phyloP scores from a whole-genome alignment of 495 filamentous ascomycete genomes.

The Penicillium pancosmium region DNA sequence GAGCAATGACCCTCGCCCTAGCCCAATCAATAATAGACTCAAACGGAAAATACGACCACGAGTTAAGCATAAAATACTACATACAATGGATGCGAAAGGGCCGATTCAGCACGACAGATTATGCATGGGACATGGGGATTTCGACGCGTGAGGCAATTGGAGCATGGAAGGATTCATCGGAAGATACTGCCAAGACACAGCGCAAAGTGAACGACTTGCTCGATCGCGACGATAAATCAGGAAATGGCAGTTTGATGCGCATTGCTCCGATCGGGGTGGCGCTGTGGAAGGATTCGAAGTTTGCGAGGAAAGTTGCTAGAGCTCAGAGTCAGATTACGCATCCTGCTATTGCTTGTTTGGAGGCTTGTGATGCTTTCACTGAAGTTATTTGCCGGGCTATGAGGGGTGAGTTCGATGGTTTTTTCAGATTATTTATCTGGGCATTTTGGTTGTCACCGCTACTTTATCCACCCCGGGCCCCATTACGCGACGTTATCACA shows the following conservation, averaged over 20 bases:
- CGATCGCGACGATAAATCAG: constrained; percentile 25
- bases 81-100: constrained; percentile 40
- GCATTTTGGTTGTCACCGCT: constrained; percentile 1
- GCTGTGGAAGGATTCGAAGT: constrained; percentile 23
- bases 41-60: constrained; percentile 29
- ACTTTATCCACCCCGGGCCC: neutral
- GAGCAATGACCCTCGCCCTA: constrained; percentile 50
- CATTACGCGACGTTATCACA: neutral
- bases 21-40: constrained; percentile 42
- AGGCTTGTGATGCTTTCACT: constrained; percentile 48
- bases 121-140: constrained; percentile 45
- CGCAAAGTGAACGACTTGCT: constrained; percentile 13
- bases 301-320: constrained; percentile 31
- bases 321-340: constrained; percentile 40
- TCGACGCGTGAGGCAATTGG: constrained; percentile 38
- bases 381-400: constrained; percentile 28
- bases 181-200: constrained; percentile 10
- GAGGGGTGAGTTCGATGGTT: constrained; percentile 18
- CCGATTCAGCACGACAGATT: constrained; percentile 38
- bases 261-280: constrained; percentile 41
- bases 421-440: too few relatives aligned
- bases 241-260: constrained; percentile 54
- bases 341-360: constrained; percentile 40
- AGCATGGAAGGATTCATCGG: constrained; percentile 30
- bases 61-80: constrained; percentile 36